Conservation (phyloP, 2,329 filamentous ascomycete genomes). For the Fusarium tuaranense region DNA sequence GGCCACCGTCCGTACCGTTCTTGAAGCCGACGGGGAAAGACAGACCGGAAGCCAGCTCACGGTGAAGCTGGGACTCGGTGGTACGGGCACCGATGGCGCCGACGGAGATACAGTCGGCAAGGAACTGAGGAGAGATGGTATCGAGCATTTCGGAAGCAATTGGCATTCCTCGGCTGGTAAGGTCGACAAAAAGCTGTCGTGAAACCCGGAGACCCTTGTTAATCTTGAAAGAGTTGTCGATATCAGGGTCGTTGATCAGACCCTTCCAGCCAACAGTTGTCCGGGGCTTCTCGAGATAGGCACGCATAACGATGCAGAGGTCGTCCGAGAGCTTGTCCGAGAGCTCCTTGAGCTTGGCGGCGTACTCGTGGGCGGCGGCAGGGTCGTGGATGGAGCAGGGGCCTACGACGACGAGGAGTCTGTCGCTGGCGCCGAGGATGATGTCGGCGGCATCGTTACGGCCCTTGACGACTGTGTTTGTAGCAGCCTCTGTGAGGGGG, state of each 20-base stretch:
- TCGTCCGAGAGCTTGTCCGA: slow-evolving; percentile 85
- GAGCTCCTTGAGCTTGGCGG: slow-evolving; percentile 78
- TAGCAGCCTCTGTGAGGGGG: slow-evolving; percentile 72
- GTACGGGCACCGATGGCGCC: slow-evolving; percentile 96
- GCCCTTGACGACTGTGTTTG: slow-evolving; percentile 77
- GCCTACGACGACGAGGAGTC: slow-evolving; percentile 92
- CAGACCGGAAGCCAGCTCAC: slow-evolving; percentile 92
- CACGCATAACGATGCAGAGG: slow-evolving; percentile 94
- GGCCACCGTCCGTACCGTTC: slow-evolving; percentile 95
- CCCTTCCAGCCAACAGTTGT: slow-evolving; percentile 99
- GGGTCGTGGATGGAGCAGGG: slow-evolving; percentile 99
- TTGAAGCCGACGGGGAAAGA: slow-evolving; percentile 99
- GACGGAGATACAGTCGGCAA: slow-evolving; percentile 94
- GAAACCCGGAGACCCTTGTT: slow-evolving; percentile 96
- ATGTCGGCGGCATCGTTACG: slow-evolving; percentile 77
- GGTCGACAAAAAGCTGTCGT: slow-evolving; percentile 92
- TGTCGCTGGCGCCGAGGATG: slow-evolving; percentile 83
- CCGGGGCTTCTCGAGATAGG: slow-evolving; percentile 98
- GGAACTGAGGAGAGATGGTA: slow-evolving; percentile 97
- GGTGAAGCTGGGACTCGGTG: slow-evolving; percentile 95
- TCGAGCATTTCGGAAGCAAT: slow-evolving; percentile 99
- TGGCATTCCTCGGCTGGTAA: slow-evolving; percentile 89
- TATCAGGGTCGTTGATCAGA: slow-evolving; percentile 98
- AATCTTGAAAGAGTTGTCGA: slow-evolving; percentile 97
- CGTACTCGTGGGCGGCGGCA: slow-evolving; percentile 88